Percentiles rank a stretch among this genome's conserved stretches.
Evolutionary conservation across 768 basidiomycete species (phyloP).

Genomic region (Baorangia bicolor): DNA sequence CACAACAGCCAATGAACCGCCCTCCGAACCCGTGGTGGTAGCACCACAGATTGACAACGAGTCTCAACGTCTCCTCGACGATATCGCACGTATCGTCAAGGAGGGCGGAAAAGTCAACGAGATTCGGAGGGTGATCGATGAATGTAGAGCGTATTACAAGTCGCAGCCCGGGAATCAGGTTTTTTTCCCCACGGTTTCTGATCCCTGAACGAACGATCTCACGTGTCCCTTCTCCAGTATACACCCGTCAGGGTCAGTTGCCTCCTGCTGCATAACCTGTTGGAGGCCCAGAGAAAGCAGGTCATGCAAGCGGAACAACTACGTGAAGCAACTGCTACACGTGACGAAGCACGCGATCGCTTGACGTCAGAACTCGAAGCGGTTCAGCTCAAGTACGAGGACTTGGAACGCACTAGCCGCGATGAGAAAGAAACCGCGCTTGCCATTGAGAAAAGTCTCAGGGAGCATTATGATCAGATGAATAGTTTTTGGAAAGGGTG

Average conservation of each 20-base stretch:
- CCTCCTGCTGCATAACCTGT: constrained; percentile 50
- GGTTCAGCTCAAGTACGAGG: constrained; percentile 40
- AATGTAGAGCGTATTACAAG: constrained; percentile 48
- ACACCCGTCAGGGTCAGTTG: constrained; percentile 49
- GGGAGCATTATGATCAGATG: constrained; percentile 50
- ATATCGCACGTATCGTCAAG: constrained; percentile 53
- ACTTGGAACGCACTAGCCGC: constrained; percentile 38
- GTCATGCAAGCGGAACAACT: constrained; percentile 35
- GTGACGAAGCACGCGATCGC: constrained; percentile 32
- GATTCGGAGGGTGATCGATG: constrained; percentile 50
- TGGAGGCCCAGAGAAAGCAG: constrained; percentile 46
- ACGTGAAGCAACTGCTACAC: constrained; percentile 32
- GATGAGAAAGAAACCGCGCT: constrained; percentile 54
- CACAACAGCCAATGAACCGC: constrained; percentile 12
- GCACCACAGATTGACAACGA: constrained; percentile 37
- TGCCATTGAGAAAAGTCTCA: constrained; percentile 51
- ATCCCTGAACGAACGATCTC: constrained; percentile 12
- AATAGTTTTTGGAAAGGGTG: constrained; percentile 41
- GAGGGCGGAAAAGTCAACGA: constrained; percentile 53
- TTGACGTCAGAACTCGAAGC: constrained; percentile 37
- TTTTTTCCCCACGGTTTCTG: constrained; percentile 12
- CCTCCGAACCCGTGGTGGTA: constrained; percentile 20
- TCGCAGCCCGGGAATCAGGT: constrained; percentile 49
- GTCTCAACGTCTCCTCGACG: constrained; percentile 52
- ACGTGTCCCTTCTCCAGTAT: constrained; percentile 36